These are phyloP conservation scores for Suhomyces bribrorum DNA, from an alignment of 1,139 yeast genomes.

Conservation along the genomic window DNA sequence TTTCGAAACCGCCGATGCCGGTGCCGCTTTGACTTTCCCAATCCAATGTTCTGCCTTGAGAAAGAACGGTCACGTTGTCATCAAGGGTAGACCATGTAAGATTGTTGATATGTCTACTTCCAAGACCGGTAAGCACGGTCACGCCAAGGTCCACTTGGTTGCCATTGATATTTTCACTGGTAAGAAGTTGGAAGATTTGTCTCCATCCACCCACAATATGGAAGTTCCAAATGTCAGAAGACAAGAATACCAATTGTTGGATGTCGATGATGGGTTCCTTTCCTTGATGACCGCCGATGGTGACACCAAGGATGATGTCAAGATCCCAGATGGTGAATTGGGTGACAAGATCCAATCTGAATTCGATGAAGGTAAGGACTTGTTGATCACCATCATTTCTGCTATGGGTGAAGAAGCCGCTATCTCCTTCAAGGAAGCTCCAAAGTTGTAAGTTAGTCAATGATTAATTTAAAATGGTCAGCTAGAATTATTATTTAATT, in stretches of 20 bases:
- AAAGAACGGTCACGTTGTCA: slow-evolving; percentile 99
- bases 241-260: slow-evolving; percentile 94
- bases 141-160: slow-evolving; percentile 99
- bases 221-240: slow-evolving; percentile 98
- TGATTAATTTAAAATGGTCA: slow-evolving; percentile 3
- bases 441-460: slow-evolving; percentile 45
- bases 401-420: slow-evolving; percentile 99
- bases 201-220: slow-evolving; percentile 99
- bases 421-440: slow-evolving; percentile 96
- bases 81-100: slow-evolving; percentile 99
- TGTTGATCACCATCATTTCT: slow-evolving; percentile 90
- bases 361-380: slow-evolving; percentile 97
- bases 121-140: slow-evolving; percentile 99
- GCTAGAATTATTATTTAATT: slow-evolving; percentile 8
- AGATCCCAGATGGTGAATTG: slow-evolving; percentile 95
- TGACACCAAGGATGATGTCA: slow-evolving; percentile 98
- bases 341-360: slow-evolving; percentile 91
- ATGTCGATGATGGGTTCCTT: slow-evolving; percentile 97
- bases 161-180: slow-evolving; percentile 99
- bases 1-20: slow-evolving; percentile 98
- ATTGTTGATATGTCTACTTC: slow-evolving; percentile 99
- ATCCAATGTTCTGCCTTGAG: slow-evolving; percentile 99
- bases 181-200: slow-evolving; percentile 98
- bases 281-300: slow-evolving; percentile 96
- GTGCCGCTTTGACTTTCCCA: slow-evolving; percentile 98